Evolutionary conservation across 495 filamentous ascomycete genomes (phyloP), one percentile per base, ranked within the genome.

Genomic region (Penicillium malachiteum): DNA sequence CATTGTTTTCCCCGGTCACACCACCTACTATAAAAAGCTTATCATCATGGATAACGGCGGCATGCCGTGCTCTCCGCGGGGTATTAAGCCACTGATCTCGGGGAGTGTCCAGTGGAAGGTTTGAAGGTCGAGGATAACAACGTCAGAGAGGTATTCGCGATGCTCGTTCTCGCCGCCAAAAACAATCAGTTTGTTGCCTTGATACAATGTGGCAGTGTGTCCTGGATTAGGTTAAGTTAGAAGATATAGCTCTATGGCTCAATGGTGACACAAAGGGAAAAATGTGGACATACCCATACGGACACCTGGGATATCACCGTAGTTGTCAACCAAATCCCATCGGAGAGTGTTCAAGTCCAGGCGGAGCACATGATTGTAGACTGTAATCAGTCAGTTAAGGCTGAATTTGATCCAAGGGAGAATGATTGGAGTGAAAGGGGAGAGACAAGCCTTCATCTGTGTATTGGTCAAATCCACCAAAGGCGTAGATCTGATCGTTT

Each of bases 91-190:
- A 37, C 84, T 80, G 13, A 97, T 85, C 53, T 90, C 82, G 4
- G 95, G 94, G 54, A 96, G 90, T 5, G 89, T 91, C 94, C 94
- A 98, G 60, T 91, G 86, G 32, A 92, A 92, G 11, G 89, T 96
- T 62, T 90, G 87, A 31, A 97, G 81, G 70, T 98, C 92, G 62
- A 97, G 93, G 47, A 98, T 91, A 54, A 97, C 91, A 37, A 98
- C 82, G 71, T 98, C 94, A 16, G 91, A 95, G 7, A 98, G 87
- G 66, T 96, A 95, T 48, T 92, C 90, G 41, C 92, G 84, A 66
- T 97, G 94, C 63, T 98, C 94, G 69, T 98, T 98, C 75, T 98
- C 94, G 40, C 94, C 94, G 39, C 94, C 94, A 64, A 96, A 98
- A 7, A 98, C 90, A 13, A 98, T 80, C 30, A 98, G 78, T 68